These are phyloP conservation scores for Pyrenopolyporus hunteri DNA, from an alignment of 495 filamentous ascomycete genomes.

Conservation along the genomic window DNA sequence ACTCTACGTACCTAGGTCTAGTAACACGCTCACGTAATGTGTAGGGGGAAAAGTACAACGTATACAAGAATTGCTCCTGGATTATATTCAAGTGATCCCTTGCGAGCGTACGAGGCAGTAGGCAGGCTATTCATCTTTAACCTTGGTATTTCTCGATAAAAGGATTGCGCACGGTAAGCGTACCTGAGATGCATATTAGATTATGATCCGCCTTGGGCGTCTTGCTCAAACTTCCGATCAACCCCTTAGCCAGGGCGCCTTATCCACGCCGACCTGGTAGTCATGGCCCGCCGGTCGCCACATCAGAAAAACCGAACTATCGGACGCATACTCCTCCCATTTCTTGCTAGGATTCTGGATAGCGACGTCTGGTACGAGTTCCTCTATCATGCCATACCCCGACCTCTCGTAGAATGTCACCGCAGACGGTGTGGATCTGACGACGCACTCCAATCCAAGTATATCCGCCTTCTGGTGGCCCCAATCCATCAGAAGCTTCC, in stretches of 20 bases:
- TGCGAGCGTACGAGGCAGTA: too few species aligned
- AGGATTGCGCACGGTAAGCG: too few species aligned
- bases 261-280: slow-evolving; percentile 9
- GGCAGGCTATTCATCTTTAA: too few species aligned
- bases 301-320: slow-evolving; percentile 17
- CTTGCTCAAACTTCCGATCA: not conserved
- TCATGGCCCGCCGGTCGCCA: slow-evolving; percentile 24
- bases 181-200: too few species aligned
- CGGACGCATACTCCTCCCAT: slow-evolving; percentile 19
- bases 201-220: too few species aligned
- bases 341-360: slow-evolving; percentile 23
- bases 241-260: not conserved
- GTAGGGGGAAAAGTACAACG: too few species aligned
- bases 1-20: too few species aligned
- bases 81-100: too few species aligned
- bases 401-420: slow-evolving; percentile 45
- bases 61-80: too few species aligned
- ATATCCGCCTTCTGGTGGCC: slow-evolving; percentile 49
- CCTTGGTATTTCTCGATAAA: too few species aligned
- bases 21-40: too few species aligned
- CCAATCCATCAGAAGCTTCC: slow-evolving; percentile 48
- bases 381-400: slow-evolving; percentile 40
- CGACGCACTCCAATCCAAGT: slow-evolving; percentile 43
- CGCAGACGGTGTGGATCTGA: slow-evolving; percentile 48
- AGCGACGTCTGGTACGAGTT: slow-evolving; percentile 19